Percentiles rank a stretch among this genome's conserved stretches.
Evolutionary conservation across 257 asterid genomes (phyloP).

Genomic region (Cruciata laevipes): DNA sequence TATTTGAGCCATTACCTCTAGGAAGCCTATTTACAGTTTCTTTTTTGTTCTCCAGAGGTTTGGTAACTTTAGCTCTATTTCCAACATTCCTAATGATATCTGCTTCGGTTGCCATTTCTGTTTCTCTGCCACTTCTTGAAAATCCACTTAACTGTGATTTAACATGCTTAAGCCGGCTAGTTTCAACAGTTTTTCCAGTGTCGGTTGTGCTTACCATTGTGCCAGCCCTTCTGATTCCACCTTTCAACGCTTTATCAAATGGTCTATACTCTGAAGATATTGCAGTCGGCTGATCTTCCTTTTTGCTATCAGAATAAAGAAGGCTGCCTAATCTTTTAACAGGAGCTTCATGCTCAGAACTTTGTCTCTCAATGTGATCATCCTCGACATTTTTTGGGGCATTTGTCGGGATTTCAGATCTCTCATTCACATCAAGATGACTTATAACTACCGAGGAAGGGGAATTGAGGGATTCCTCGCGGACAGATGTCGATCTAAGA

Average conservation of each 20-base stretch:
- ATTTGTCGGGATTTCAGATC: conserved; percentile 19
- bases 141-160: conserved; percentile 39
- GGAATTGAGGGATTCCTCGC: conserved; percentile 33
- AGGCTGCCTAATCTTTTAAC: conserved; percentile 19
- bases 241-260: conserved; percentile 27
- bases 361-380: conserved; percentile 15
- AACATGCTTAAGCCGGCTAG: conserved; percentile 43
- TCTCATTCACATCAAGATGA: conserved; percentile 29
- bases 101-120: conserved; percentile 36
- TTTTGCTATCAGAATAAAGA: conserved; percentile 13
- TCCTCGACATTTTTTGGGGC: conserved; percentile 14
- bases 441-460: conserved; percentile 47
- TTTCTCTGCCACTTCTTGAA: conserved; percentile 17
- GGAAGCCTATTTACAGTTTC: conserved; percentile 28
- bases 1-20: conserved; percentile 23
- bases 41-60: conserved; percentile 19
- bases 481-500: conserved; percentile 42
- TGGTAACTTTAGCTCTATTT: conserved; percentile 20
- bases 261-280: conserved; percentile 16
- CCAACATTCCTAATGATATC: conserved; percentile 27
- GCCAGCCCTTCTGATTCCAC: conserved; percentile 26
- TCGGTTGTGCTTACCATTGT: conserved; percentile 32
- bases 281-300: conserved; percentile 23
- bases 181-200: conserved; percentile 30
- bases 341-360: conserved; percentile 16